These are phyloP conservation scores for Kwoniella dendrophila DNA, from an alignment of 768 basidiomycete species.

Conservation along the genomic window DNA sequence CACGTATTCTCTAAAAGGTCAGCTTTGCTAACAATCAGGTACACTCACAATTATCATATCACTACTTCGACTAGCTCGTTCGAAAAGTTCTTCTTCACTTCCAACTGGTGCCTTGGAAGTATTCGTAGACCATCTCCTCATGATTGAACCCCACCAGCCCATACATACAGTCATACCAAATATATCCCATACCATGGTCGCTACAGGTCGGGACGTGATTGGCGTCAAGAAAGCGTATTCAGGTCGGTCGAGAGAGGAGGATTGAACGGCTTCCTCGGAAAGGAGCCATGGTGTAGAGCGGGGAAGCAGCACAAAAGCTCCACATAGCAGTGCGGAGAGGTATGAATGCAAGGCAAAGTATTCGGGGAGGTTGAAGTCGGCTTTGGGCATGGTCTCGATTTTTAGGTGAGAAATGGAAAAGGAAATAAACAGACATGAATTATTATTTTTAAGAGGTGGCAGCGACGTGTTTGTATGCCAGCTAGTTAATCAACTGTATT, in stretches of 20 bases:
- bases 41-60: conserved; percentile 20
- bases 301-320: conserved; percentile 42
- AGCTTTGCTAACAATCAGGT: neutral
- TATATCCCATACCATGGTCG: conserved; percentile 65
- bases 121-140: conserved; percentile 62
- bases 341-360: conserved; percentile 44
- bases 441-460: no score
- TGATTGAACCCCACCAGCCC: conserved; percentile 72
- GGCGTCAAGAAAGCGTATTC: conserved; percentile 71
- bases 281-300: conserved; percentile 27
- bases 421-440: no score
- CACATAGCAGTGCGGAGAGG: conserved; percentile 37
- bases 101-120: conserved; percentile 9
- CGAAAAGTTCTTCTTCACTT: conserved; percentile 30
- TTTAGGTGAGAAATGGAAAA: neutral
- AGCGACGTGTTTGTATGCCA: neutral
- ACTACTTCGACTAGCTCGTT: conserved; percentile 15
- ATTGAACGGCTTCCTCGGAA: conserved; percentile 9
- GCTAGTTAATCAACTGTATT: neutral
- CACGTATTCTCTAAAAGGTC: conserved; percentile 18
- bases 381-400: neutral
- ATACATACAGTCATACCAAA: conserved; percentile 64
- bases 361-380: conserved; percentile 20
- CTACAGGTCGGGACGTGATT: conserved; percentile 65
- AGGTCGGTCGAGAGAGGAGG: conserved; percentile 62